Base-by-base conservation (phyloP, 129 eudicot genomes). In the Helianthus annuus region DNA sequence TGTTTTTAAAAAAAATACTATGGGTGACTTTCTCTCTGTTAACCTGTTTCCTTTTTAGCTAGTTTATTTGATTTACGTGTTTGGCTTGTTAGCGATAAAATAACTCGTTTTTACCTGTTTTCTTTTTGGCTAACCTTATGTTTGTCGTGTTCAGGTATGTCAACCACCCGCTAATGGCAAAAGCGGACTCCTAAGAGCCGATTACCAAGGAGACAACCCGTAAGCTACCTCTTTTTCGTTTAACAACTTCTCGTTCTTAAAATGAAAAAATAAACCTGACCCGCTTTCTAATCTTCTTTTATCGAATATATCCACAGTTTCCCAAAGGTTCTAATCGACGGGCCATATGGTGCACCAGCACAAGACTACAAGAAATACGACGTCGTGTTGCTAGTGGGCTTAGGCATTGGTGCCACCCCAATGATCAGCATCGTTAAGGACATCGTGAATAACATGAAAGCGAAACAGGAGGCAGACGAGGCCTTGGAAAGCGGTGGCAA, bases 321-420 rank as follows among this genome's bases (percentile, higher is more conserved):
- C 32, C 85, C 81, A 0, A 84, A 46, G 54, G 54, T 84, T 34
- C 40, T 75, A 61, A 81, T 87, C 3, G 86, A 81, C 24, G 89
- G 89, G 7, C 92, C 92, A 12, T 84, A 87, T 15, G 92, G 89
- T 36, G 89, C 92, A 12, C 91, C 91, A 6, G 84, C 88, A 1
- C 92, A 84, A 22, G 72, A 67, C 72, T 67, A 67, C 72, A 19
- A 48, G 40, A 67, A 67, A 67, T 67, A 67, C 58, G 72, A 81
- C 14, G 76, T 79, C 1, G 75, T 87, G 61, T 80, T 87, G 57
- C 86, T 87, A 0, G 83, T 87, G 0, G 92, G 89, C 0, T 77
- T 81, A 6, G 92, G 92, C 10, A 87, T 87, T 8, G 89, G 86
- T 7, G 88, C 88, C 10, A 83, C 88, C 46, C 88, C 91, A 0